Percentiles rank a stretch among this genome's conserved stretches.
Conservation (phyloP, 2,329 filamentous ascomycete species). For the Hypoxylon sp. region DNA sequence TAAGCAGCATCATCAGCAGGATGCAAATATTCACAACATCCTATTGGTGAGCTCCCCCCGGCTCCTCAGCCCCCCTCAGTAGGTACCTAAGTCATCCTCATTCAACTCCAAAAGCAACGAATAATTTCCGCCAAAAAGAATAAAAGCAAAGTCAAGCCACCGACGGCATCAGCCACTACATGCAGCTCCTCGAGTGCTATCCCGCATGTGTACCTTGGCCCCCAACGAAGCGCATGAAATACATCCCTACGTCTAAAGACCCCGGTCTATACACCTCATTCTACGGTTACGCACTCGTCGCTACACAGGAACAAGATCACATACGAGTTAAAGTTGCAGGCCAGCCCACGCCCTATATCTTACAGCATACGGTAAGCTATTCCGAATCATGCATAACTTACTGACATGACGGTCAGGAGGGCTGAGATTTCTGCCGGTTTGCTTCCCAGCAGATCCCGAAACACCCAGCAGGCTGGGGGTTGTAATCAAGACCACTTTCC, state of each 20-base stretch:
- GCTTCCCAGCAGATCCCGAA: no score
- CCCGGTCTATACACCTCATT: constrained; percentile 3
- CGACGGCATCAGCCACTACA: constrained; percentile 7
- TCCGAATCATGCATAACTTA: constrained; percentile 14
- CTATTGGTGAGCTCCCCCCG: constrained; percentile 4
- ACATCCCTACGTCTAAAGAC: constrained; percentile 7
- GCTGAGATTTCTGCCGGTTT: no score
- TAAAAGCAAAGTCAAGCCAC: constrained; percentile 28
- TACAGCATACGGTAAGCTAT: not conserved
- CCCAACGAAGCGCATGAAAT: constrained; percentile 16
- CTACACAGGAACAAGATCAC: not conserved
- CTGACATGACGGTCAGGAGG: no score
- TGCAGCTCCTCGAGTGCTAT: constrained; percentile 1
- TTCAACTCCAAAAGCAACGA: constrained; percentile 24
- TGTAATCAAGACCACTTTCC: no score
- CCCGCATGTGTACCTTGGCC: constrained; percentile 11
- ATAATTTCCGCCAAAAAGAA: constrained; percentile 27
- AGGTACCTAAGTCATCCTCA: constrained; percentile 3
- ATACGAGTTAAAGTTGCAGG: not conserved
- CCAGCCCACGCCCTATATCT: not conserved
- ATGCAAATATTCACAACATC: constrained; percentile 13
- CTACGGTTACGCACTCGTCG: not conserved
- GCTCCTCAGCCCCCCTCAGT: constrained; percentile 17
- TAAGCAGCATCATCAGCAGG: constrained; percentile 24
- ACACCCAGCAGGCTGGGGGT: no score